A percentile compares a stretch with the other conserved stretches of the same genome.
Evolutionary conservation across 805 yeast genomes (phyloP).

Genomic region (Peterozyma xylosa): DNA sequence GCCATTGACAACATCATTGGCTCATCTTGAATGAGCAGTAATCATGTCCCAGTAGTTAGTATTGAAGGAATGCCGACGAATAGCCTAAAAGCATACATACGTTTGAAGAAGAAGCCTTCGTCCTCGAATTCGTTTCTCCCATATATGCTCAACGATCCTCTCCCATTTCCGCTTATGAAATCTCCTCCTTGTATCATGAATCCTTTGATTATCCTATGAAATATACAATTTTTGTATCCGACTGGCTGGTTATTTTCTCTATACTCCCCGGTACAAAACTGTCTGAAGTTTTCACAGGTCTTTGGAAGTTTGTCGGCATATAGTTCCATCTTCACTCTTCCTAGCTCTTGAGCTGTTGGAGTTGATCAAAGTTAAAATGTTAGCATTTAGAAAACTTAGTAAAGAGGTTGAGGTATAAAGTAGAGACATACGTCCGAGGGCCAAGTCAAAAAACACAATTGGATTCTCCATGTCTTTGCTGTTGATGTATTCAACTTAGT

Average conservation of each 20-base stretch:
- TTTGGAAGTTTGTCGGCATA: slow-evolving; percentile 31
- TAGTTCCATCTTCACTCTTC: slow-evolving; percentile 37
- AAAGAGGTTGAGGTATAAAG: too few relatives aligned
- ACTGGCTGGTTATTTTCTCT: slow-evolving; percentile 28
- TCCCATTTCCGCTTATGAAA: slow-evolving; percentile 35
- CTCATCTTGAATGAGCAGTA: slow-evolving; percentile 15
- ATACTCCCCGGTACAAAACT: slow-evolving; percentile 44
- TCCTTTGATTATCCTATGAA: slow-evolving; percentile 34
- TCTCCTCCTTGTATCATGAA: slow-evolving; percentile 43
- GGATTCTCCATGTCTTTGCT: slow-evolving; percentile 15
- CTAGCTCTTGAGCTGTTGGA: slow-evolving; percentile 20
- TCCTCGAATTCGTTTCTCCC: slow-evolving; percentile 34
- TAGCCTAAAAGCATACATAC: slow-evolving; percentile 11
- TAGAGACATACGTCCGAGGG: slow-evolving; percentile 12
- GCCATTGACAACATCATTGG: slow-evolving; percentile 28
- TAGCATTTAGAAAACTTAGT: too few relatives aligned
- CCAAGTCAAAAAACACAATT: slow-evolving; percentile 34
- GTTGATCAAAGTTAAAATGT: too few relatives aligned
- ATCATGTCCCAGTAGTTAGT: not conserved
- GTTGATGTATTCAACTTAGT: too few relatives aligned
- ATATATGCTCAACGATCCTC: slow-evolving; percentile 33
- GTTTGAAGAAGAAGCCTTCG: slow-evolving; percentile 29
- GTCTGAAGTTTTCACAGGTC: slow-evolving; percentile 45
- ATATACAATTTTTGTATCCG: slow-evolving; percentile 31
- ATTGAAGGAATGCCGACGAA: not conserved